These are phyloP conservation scores for Eucalyptus lansdowneana DNA, from an alignment of 345 rosid species.

Conservation along the genomic window DNA sequence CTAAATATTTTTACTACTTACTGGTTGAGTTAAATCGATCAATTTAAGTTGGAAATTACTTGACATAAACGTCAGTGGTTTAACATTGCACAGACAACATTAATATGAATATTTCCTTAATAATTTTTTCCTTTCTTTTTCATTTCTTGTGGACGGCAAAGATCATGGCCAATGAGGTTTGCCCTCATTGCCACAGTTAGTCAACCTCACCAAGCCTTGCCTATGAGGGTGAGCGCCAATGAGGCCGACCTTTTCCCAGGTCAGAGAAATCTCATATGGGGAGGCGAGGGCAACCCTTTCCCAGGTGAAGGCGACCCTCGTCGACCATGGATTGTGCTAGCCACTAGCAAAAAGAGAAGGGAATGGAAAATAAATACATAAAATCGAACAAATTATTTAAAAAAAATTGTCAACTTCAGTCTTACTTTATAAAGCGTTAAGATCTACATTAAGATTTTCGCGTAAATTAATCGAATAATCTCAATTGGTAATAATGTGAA, in stretches of 20 bases:
- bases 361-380: no score
- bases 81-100: rapidly evolving
- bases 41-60: rapidly evolving
- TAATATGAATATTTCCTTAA: no score
- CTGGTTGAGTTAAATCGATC: rapidly evolving
- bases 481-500: background rate
- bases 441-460: no score
- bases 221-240: no score
- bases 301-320: background rate
- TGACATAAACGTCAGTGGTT: rapidly evolving
- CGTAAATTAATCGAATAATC: no score
- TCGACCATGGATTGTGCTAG: background rate
- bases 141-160: no score
- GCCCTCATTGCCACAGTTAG: background rate
- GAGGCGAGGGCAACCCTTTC: background rate
- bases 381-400: no score
- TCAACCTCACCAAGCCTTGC: no score
- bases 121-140: no score
- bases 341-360: background rate
- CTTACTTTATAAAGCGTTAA: no score
- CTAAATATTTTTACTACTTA: no score
- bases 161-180: background rate
- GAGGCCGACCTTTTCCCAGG: rapidly evolving
- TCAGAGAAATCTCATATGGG: no score
- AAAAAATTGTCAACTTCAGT: rapidly evolving